These are phyloP conservation scores for Lanmaoa pseudosensibilis DNA, from an alignment of 768 basidiomycete species.

Conservation along the genomic window DNA sequence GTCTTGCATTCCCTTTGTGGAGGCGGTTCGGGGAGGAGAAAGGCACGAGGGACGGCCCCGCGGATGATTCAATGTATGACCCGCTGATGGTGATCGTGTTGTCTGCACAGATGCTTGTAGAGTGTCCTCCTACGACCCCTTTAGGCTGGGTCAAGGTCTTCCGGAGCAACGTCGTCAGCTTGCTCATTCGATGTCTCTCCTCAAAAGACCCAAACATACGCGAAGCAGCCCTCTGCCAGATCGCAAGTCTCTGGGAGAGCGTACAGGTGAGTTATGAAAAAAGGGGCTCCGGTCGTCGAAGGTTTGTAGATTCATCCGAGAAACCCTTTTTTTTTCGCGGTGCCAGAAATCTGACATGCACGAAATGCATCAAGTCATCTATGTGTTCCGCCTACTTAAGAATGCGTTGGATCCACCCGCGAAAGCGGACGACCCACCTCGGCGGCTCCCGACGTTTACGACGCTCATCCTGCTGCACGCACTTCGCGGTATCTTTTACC, in stretches of 20 bases:
- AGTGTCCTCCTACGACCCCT: slow-evolving; percentile 55
- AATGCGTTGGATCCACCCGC: slow-evolving; percentile 11
- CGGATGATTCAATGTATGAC: slow-evolving; percentile 63
- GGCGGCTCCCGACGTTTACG: slow-evolving; percentile 71
- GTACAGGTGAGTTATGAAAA: slow-evolving; percentile 54
- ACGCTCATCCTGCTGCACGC: slow-evolving; percentile 84
- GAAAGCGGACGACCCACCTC: slow-evolving; percentile 51
- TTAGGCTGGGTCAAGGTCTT: slow-evolving; percentile 84
- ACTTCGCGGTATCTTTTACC: slow-evolving; percentile 79
- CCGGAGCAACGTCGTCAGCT: slow-evolving; percentile 71
- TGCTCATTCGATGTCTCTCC: slow-evolving; percentile 73
- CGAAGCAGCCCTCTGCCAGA: slow-evolving; percentile 56
- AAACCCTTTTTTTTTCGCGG: not conserved
- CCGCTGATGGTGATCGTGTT: slow-evolving; percentile 73
- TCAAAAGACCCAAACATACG: slow-evolving; percentile 62
- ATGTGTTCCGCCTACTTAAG: slow-evolving; percentile 55
- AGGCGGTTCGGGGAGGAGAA: slow-evolving; percentile 47
- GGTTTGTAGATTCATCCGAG: not conserved
- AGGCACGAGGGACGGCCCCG: slow-evolving; percentile 17
- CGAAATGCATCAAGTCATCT: slow-evolving; percentile 71
- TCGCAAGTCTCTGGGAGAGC: slow-evolving; percentile 58
- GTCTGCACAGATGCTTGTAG: slow-evolving; percentile 63
- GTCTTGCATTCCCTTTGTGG: slow-evolving; percentile 68
- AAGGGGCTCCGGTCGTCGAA: not conserved
- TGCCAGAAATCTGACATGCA: slow-evolving; percentile 63